A percentile compares a stretch with the other conserved stretches of the same genome.
phyloP scores from a whole-genome alignment of 768 basidiomycete genomes.

The Dendrothele bispora region DNA sequence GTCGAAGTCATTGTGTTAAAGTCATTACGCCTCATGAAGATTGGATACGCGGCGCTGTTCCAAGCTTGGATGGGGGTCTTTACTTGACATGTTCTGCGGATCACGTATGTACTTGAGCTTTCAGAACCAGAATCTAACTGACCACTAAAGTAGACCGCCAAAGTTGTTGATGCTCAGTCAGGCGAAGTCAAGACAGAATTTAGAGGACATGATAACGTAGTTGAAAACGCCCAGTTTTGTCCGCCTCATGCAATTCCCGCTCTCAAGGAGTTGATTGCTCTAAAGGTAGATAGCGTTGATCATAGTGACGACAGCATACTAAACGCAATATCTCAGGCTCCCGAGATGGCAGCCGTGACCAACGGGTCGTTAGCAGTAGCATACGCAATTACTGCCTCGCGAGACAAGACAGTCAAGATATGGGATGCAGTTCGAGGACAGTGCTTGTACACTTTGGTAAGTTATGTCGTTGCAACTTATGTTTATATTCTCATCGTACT shows the following conservation, averaged over 20 bases:
- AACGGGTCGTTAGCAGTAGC: slow-evolving; percentile 26
- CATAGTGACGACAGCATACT: slow-evolving; percentile 5
- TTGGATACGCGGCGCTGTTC: slow-evolving; percentile 58
- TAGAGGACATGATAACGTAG: slow-evolving; percentile 70
- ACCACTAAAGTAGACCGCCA: slow-evolving; percentile 52
- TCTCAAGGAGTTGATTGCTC: slow-evolving; percentile 60
- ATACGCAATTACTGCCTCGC: slow-evolving; percentile 67
- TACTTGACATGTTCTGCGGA: slow-evolving; percentile 66
- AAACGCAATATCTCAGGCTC: slow-evolving; percentile 11
- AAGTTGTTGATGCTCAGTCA: slow-evolving; percentile 56
- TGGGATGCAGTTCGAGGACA: slow-evolving; percentile 73
- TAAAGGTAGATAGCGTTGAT: slow-evolving; percentile 37
- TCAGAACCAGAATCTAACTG: background rate
- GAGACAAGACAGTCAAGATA: slow-evolving; percentile 73
- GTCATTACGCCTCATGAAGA: slow-evolving; percentile 63
- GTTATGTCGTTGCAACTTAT: slow-evolving; percentile 13
- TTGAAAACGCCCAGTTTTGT: slow-evolving; percentile 69
- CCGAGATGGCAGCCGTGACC: slow-evolving; percentile 20
- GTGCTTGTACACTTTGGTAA: slow-evolving; percentile 57
- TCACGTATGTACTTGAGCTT: slow-evolving; percentile 44
- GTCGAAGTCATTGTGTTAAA: slow-evolving; percentile 59
- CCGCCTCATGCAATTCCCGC: slow-evolving; percentile 56
- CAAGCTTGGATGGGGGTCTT: slow-evolving; percentile 53
- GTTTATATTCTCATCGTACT: slow-evolving; percentile 2
- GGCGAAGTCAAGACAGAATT: slow-evolving; percentile 67